Evolutionary conservation across 2,329 filamentous ascomycete species (phyloP).

Genomic region (Xylaria sp.): DNA sequence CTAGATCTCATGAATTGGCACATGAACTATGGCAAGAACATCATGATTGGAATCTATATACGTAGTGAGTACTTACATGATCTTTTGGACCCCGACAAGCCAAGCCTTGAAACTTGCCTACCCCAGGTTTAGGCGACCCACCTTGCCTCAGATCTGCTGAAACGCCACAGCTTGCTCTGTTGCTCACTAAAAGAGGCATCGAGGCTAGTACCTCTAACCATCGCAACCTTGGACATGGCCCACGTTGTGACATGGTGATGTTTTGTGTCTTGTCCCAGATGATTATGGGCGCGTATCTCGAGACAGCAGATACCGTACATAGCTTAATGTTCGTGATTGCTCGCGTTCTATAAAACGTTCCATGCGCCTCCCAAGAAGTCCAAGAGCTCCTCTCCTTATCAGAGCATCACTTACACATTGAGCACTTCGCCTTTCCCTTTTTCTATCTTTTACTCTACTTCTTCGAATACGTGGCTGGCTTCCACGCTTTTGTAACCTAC

Average conservation of each 20-base stretch:
- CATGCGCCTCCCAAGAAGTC: conserved; percentile 5
- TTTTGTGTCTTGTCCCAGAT: conserved; percentile 24
- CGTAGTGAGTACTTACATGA: background rate
- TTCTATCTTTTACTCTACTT: conserved; percentile 35
- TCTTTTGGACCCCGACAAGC: background rate
- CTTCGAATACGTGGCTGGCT: conserved; percentile 42
- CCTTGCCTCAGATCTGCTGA: conserved; percentile 32
- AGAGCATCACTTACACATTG: conserved; percentile 30
- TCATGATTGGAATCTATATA: background rate
- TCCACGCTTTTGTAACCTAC: conserved; percentile 37
- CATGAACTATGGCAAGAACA: background rate
- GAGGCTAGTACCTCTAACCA: conserved; percentile 8
- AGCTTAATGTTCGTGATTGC: background rate
- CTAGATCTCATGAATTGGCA: background rate
- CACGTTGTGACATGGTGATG: conserved; percentile 22
- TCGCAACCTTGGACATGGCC: conserved; percentile 17
- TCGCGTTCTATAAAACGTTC: conserved; percentile 39
- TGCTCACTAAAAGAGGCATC: conserved; percentile 7
- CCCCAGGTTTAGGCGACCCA: conserved; percentile 32
- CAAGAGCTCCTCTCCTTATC: conserved; percentile 36
- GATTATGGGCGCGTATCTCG: conserved; percentile 15
- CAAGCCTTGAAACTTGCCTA: conserved; percentile 34
- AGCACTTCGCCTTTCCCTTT: conserved; percentile 30
- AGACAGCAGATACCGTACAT: background rate
- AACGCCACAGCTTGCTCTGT: conserved; percentile 23